Evolutionary conservation across 2,329 filamentous ascomycete species (phyloP).

Genomic region (Clonostachys rosea): DNA sequence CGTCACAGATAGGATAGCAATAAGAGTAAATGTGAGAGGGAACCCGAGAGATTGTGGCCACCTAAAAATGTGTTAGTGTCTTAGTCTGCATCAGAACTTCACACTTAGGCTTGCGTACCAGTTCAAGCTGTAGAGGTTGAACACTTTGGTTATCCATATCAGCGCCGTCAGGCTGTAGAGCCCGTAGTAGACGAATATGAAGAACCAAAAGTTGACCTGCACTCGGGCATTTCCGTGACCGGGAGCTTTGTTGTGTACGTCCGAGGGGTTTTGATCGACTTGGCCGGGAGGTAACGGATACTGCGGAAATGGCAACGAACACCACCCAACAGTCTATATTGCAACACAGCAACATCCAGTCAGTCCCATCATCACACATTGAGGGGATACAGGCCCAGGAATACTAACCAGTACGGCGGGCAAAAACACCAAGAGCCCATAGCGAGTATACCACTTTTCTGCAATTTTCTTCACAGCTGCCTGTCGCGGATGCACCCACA

Average conservation of each 20-base stretch:
- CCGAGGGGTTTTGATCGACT: conserved; percentile 14
- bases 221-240: conserved; percentile 61
- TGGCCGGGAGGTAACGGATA: conserved; percentile 47
- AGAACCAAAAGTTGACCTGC: conserved; percentile 68
- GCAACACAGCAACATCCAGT: neutral
- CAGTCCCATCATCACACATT: neutral
- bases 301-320: conserved; percentile 60
- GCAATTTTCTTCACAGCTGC: conserved; percentile 52
- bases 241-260: conserved; percentile 37
- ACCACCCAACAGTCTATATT: conserved; percentile 56
- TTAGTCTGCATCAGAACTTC: conserved; percentile 2
- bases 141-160: conserved; percentile 68
- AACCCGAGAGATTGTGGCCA: conserved; percentile 63
- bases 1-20: conserved; percentile 55
- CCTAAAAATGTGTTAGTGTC: conserved; percentile 14
- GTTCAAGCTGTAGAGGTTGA: conserved; percentile 67
- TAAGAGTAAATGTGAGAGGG: conserved; percentile 56
- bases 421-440: conserved; percentile 54
- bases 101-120: conserved; percentile 35
- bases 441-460: conserved; percentile 60
- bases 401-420: conserved; percentile 53
- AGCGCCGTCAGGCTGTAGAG: conserved; percentile 64
- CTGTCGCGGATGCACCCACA: conserved; percentile 59
- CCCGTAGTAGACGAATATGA: conserved; percentile 65
- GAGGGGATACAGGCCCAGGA: neutral